Percentiles rank a stretch among this genome's conserved stretches.
Conservation (phyloP, 371 early-diverging fungal species). For the Dinochytrium kinnereticum region DNA sequence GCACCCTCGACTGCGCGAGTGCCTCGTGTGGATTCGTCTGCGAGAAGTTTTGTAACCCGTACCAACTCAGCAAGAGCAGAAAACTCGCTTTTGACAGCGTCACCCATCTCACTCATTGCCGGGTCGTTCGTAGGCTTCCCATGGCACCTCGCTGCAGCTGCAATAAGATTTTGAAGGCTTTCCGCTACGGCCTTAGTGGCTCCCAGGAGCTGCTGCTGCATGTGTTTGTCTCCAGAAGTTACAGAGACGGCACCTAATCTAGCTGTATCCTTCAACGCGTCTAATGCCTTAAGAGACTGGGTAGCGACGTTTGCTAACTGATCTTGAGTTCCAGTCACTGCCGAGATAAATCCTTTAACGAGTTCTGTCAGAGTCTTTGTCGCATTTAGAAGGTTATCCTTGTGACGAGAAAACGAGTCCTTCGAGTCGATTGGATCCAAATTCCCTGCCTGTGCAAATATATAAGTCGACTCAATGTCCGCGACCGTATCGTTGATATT, state of each 20-base stretch:
- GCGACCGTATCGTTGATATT: conserved; percentile 37
- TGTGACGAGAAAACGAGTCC: conserved; percentile 47
- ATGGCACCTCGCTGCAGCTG: conserved; percentile 35
- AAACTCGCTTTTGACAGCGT: conserved; percentile 41
- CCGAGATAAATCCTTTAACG: conserved; percentile 44
- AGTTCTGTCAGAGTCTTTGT: conserved; percentile 49
- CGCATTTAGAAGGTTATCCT: conserved; percentile 44
- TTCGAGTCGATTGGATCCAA: conserved; percentile 50
- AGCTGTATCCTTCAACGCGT: conserved; percentile 37
- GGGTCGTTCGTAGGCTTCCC: conserved; percentile 39
- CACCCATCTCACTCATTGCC: conserved; percentile 34
- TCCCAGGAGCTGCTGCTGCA: conserved; percentile 55
- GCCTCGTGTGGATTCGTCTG: conserved; percentile 51
- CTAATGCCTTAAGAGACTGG: conserved; percentile 27
- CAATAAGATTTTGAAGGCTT: conserved; percentile 43
- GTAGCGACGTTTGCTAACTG: conserved; percentile 37
- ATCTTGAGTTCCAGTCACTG: conserved; percentile 44
- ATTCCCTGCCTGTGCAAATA: conserved; percentile 58
- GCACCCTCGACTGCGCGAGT: conserved; percentile 43
- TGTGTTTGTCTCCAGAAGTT: conserved; percentile 54
- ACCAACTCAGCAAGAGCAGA: conserved; percentile 45
- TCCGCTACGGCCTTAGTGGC: conserved; percentile 44
- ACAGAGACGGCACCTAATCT: conserved; percentile 48
- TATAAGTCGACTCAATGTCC: conserved; percentile 49
- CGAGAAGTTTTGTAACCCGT: conserved; percentile 42